A percentile compares a stretch with the other conserved stretches of the same genome.
These are phyloP conservation scores for Pleurotus djamor DNA, from an alignment of 768 basidiomycete species.

Conservation along the genomic window DNA sequence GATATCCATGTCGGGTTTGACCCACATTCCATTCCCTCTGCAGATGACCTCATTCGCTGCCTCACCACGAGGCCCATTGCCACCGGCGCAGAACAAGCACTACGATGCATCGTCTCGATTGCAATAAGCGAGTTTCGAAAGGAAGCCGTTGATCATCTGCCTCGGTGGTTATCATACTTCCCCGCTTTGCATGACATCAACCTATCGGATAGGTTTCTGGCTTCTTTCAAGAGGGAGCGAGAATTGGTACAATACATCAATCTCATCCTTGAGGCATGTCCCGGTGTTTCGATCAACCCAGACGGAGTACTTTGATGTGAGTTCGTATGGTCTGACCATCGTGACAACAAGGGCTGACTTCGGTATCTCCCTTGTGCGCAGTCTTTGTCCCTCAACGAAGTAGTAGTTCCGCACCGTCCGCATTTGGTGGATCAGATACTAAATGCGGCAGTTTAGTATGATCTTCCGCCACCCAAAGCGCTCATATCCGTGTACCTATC, in stretches of 20 bases:
- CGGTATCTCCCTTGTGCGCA: not conserved
- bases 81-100: not conserved
- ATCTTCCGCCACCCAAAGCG: not conserved
- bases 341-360: not conserved
- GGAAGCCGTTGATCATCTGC: conserved; percentile 3
- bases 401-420: not conserved
- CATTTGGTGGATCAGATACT: not conserved
- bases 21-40: not conserved
- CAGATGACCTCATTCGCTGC: conserved; percentile 1
- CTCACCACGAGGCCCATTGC: not conserved
- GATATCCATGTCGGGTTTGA: conserved; percentile 2
- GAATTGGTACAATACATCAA: conserved; percentile 1
- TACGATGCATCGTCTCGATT: conserved; percentile 1
- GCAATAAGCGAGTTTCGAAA: conserved; percentile 4
- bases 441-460: not conserved
- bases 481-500: not conserved
- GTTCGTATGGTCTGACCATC: not conserved
- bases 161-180: conserved; percentile 4
- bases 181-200: conserved; percentile 5
- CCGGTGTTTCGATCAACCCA: not conserved
- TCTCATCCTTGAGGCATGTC: not conserved
- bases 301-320: not conserved
- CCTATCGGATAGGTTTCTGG: conserved; percentile 2
- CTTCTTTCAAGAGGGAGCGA: not conserved
- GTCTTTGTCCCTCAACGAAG: not conserved